These are phyloP conservation scores for Starmerella bombicola DNA, from an alignment of 805 yeast genomes.

Conservation along the genomic window DNA sequence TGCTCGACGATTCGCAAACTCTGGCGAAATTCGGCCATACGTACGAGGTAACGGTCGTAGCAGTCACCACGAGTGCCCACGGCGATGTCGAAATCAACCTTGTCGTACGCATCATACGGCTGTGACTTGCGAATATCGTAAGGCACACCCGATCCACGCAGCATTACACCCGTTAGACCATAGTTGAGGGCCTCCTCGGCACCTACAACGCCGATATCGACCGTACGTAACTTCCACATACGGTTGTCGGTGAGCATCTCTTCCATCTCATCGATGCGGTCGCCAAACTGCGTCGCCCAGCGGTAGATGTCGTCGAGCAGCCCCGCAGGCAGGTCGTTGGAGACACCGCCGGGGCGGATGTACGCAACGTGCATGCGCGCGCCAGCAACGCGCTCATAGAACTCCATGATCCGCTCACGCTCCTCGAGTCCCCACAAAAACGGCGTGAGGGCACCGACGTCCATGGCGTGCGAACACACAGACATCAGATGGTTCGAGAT, in stretches of 20 bases:
- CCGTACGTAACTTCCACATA: constrained; percentile 81
- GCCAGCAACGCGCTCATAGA: constrained; percentile 80
- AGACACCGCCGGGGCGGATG: constrained; percentile 84
- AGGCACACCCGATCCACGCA: constrained; percentile 83
- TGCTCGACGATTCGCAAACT: constrained; percentile 79
- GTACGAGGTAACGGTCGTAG: constrained; percentile 73
- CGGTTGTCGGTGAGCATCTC: constrained; percentile 82
- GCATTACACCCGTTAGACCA: constrained; percentile 74
- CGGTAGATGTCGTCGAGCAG: constrained; percentile 78
- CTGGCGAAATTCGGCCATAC: constrained; percentile 90
- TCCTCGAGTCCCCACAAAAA: constrained; percentile 92
- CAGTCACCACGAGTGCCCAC: constrained; percentile 85
- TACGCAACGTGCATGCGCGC: constrained; percentile 84
- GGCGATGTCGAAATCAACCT: constrained; percentile 74
- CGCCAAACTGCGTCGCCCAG: constrained; percentile 96
- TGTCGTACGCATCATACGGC: constrained; percentile 82
- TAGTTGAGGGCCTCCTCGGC: constrained; percentile 82
- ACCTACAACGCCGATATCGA: constrained; percentile 64
- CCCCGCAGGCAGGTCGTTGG: constrained; percentile 79
- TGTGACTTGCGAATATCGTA: constrained; percentile 74
- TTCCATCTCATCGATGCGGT: constrained; percentile 80
- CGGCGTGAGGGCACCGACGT: constrained; percentile 87
- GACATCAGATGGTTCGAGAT: constrained; percentile 77
- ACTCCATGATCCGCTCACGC: constrained; percentile 85
- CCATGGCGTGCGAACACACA: constrained; percentile 79